These are phyloP conservation scores for Chaetomium fimeti DNA, from an alignment of 495 filamentous ascomycete species.

Conservation along the genomic window DNA sequence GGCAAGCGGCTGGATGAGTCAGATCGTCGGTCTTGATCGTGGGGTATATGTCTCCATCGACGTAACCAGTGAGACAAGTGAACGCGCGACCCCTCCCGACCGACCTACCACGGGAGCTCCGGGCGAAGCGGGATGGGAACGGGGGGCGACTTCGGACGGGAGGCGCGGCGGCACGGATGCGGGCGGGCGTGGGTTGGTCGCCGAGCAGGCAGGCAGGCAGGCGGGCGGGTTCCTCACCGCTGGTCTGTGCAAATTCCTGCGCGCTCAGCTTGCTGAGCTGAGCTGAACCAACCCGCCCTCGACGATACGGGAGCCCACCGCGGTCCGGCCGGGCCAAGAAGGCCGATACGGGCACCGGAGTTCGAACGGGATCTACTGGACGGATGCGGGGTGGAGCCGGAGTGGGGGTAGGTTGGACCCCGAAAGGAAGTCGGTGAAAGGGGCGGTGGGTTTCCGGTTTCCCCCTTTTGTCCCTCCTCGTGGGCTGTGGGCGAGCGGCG, in stretches of 20 bases:
- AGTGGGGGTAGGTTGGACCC: not conserved
- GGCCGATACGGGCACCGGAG: not conserved
- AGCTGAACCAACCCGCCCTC: not conserved
- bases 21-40: not conserved
- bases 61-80: not conserved
- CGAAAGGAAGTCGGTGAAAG: not conserved
- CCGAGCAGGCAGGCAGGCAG: not conserved
- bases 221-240: not conserved
- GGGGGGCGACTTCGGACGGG: not conserved
- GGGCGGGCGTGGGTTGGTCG: not conserved
- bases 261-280: too few species aligned
- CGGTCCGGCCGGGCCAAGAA: constrained; percentile 5
- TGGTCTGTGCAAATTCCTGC: not conserved
- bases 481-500: not conserved
- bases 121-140: not conserved
- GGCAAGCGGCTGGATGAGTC: not conserved
- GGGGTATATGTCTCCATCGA: not conserved
- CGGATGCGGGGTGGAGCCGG: not conserved
- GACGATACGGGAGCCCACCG: not conserved
- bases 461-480: not conserved
- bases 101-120: not conserved
- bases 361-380: not conserved
- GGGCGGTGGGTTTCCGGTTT: not conserved
- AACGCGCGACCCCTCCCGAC: not conserved
- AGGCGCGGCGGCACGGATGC: not conserved